phyloP scores from a whole-genome alignment of 805 yeast genomes.

The Candida tammaniensis region DNA sequence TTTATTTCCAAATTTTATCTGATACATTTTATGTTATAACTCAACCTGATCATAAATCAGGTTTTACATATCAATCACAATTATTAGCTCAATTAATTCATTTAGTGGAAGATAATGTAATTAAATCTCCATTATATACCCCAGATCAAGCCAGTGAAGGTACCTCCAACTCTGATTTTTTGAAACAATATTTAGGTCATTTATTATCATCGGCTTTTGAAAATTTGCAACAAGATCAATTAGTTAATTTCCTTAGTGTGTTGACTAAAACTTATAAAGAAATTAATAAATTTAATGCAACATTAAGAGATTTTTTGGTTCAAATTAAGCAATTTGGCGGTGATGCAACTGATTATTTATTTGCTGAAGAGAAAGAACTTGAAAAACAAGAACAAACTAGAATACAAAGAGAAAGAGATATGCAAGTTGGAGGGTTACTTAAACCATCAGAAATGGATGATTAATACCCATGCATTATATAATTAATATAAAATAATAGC shows the following conservation, averaged over 20 bases:
- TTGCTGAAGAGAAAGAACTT: constrained; percentile 86
- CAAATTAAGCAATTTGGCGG: constrained; percentile 97
- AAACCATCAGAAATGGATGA: constrained; percentile 96
- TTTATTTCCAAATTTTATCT: constrained; percentile 82
- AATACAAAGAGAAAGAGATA: constrained; percentile 75
- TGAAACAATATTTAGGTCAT: constrained; percentile 77
- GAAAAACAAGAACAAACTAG: constrained; percentile 68
- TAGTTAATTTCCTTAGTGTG: constrained; percentile 75
- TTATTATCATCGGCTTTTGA: constrained; percentile 90
- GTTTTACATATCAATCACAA: constrained; percentile 84
- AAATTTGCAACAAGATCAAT: constrained; percentile 80
- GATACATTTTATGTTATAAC: constrained; percentile 93
- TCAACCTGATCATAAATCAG: constrained; percentile 97
- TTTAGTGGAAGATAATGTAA: constrained; percentile 72
- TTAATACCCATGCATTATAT: constrained; percentile 6
- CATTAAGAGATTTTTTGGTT: constrained; percentile 90
- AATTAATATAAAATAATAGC: neutral
- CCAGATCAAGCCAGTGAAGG: constrained; percentile 84
- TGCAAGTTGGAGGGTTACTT: constrained; percentile 86
- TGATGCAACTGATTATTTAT: constrained; percentile 89
- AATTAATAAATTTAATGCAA: constrained; percentile 72
- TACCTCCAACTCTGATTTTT: constrained; percentile 72
- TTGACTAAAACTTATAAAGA: constrained; percentile 72
- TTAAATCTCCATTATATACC: constrained; percentile 73
- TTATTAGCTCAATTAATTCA: constrained; percentile 80